Conservation (phyloP, 225 moss, liverwort and hornwort species). For the Pleurozium schreberi region DNA sequence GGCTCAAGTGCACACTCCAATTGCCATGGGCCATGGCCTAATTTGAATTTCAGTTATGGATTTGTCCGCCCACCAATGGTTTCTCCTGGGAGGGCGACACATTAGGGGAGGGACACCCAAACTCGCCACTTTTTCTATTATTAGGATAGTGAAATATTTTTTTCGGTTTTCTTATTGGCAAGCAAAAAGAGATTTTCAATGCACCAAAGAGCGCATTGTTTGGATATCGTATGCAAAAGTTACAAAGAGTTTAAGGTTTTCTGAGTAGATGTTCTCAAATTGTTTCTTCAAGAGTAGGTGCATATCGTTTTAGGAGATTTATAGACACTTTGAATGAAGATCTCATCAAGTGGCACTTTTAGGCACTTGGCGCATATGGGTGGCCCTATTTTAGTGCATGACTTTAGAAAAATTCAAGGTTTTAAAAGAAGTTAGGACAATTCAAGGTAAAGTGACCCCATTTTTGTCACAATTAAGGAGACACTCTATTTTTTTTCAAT, state of each 20-base stretch:
- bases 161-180: not conserved
- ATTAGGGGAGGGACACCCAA: not conserved
- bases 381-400: not conserved
- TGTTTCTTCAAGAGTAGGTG: not conserved
- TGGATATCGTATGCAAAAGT: not conserved
- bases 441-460: not conserved
- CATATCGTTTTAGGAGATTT: not conserved
- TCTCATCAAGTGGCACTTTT: not conserved
- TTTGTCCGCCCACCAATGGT: not conserved
- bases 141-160: not conserved
- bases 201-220: not conserved
- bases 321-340: fast-evolving
- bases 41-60: constrained; percentile 10
- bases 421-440: not conserved
- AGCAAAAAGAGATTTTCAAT: not conserved
- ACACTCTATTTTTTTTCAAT: not conserved
- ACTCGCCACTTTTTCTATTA: not conserved
- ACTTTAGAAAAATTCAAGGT: no score
- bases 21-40: not conserved
- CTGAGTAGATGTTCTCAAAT: not conserved
- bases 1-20: not conserved
- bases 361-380: fast-evolving
- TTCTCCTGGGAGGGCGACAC: not conserved
- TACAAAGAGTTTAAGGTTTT: not conserved
- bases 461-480: fast-evolving